Percentiles rank a stretch among this genome's conserved stretches.
Conservation (phyloP, 1,284 basidiomycete genomes). For the Phlebopus sp. region DNA sequence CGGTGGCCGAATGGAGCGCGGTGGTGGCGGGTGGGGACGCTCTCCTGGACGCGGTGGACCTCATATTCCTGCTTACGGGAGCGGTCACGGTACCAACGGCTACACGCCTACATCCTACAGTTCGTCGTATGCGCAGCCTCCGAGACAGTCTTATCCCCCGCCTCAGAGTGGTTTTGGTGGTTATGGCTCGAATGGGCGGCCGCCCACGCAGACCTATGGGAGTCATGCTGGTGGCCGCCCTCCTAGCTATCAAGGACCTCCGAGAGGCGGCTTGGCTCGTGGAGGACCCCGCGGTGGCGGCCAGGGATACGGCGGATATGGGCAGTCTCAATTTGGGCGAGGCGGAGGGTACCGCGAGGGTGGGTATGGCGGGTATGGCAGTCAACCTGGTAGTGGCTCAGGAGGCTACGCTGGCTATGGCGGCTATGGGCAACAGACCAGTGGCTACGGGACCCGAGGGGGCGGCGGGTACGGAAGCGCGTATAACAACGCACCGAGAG, state of each 20-base stretch:
- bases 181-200: slow-evolving; percentile 30
- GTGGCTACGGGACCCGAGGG: slow-evolving; percentile 50
- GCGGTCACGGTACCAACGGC: slow-evolving; percentile 22
- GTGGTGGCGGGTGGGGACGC: slow-evolving; percentile 41
- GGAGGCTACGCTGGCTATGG: slow-evolving; percentile 31
- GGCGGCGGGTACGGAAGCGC: slow-evolving; percentile 21
- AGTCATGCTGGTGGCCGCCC: slow-evolving; percentile 28
- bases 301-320: slow-evolving; percentile 18
- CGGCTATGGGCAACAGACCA: slow-evolving; percentile 40
- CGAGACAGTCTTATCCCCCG: slow-evolving; percentile 21
- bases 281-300: slow-evolving; percentile 21
- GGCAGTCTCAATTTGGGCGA: slow-evolving; percentile 25
- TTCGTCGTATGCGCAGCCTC: slow-evolving; percentile 20
- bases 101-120: slow-evolving; percentile 16
- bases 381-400: slow-evolving; percentile 4
- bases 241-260: slow-evolving; percentile 20
- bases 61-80: slow-evolving; percentile 22
- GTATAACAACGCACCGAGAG: slow-evolving; percentile 30
- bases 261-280: slow-evolving; percentile 26
- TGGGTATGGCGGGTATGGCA: slow-evolving; percentile 16
- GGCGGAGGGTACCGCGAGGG: slow-evolving; percentile 24
- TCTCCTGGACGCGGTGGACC: slow-evolving; percentile 21
- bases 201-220: slow-evolving; percentile 24
- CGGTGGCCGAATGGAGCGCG: slow-evolving; percentile 40
- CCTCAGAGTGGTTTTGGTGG: slow-evolving; percentile 31